These are phyloP conservation scores for Butyriboletus loyo DNA, from an alignment of 768 basidiomycete genomes.

Conservation along the genomic window DNA sequence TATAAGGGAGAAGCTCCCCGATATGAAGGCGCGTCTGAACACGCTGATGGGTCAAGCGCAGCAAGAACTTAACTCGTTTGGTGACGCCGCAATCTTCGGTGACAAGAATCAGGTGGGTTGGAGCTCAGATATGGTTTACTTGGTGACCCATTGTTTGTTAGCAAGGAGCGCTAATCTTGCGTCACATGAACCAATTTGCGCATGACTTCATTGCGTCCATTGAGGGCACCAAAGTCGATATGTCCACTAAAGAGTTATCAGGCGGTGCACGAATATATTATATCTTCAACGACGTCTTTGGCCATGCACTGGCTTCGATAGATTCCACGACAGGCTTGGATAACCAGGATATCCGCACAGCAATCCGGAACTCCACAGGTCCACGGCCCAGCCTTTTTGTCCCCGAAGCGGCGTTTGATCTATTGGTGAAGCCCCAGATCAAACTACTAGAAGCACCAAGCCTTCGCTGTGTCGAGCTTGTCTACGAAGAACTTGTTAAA, in stretches of 20 bases:
- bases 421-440: constrained; percentile 97
- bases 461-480: constrained; percentile 93
- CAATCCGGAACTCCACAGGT: constrained; percentile 97
- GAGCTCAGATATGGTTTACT: background rate
- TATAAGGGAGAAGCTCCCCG: constrained; percentile 96
- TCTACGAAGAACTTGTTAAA: constrained; percentile 98
- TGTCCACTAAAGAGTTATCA: constrained; percentile 97
- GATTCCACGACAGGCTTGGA: constrained; percentile 91
- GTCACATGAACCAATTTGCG: constrained; percentile 98
- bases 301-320: constrained; percentile 83
- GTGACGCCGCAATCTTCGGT: constrained; percentile 87
- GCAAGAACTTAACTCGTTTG: constrained; percentile 95
- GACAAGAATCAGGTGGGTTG: constrained; percentile 74
- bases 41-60: constrained; percentile 99
- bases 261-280: constrained; percentile 99
- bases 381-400: constrained; percentile 95
- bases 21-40: constrained; percentile 98
- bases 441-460: constrained; percentile 93
- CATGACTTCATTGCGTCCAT: constrained; percentile 96
- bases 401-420: constrained; percentile 94
- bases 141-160: constrained; percentile 28
- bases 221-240: constrained; percentile 93
- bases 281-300: constrained; percentile 99
- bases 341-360: constrained; percentile 93
- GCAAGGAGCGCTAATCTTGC: constrained; percentile 87